Base-by-base conservation (phyloP, 148 eudicot genomes). In the Tetragonia tetragonoides region DNA sequence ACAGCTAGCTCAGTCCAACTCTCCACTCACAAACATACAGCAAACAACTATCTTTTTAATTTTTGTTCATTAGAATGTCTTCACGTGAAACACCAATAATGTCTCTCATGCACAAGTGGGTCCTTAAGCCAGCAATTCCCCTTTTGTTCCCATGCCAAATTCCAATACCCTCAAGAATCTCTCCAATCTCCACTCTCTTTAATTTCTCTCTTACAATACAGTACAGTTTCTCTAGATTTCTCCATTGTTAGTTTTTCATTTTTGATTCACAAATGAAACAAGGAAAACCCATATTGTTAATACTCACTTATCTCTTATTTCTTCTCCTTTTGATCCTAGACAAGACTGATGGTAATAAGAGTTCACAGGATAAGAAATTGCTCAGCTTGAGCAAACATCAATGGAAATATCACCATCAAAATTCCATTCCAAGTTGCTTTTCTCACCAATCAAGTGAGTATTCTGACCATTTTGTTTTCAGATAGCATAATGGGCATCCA, bases 61-160 rank as follows among this genome's bases (percentile, higher is more conserved):
- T 17, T 3, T 20, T 17, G 6, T 11, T 17, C 21, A 20, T 59
- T 2, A 59, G 62, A 59, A 76, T 70, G 80, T 59, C 0, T 73
- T 81, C 84, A 77, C 84, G 84, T 81, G 84, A 81, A 81, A 67
- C 44, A 21, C 60, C 64, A 81, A 81, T 77, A 81, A 77, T 81
- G 75, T 81, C 78, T 81, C 81, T 81, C 81, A 81, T 81, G 84
- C 84, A 81, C 66, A 81, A 73, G 81, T 81, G 81, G 84, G 84
- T 73, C 74, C 73, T 23, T 34, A 37, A 81, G 74, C 62, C 81
- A 77, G 81, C 81, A 78, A 81, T 81, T 70, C 60, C 8, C 60
- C 42, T 60, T 81, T 81, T 81, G 84, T 81, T 81, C 74, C 70
- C 77, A 66, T 81, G 74, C 84, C 73, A 53, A 70, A 60, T 40